Evolutionary conservation across 306 rosid genomes (phyloP).

Genomic region (Malus fusca): DNA sequence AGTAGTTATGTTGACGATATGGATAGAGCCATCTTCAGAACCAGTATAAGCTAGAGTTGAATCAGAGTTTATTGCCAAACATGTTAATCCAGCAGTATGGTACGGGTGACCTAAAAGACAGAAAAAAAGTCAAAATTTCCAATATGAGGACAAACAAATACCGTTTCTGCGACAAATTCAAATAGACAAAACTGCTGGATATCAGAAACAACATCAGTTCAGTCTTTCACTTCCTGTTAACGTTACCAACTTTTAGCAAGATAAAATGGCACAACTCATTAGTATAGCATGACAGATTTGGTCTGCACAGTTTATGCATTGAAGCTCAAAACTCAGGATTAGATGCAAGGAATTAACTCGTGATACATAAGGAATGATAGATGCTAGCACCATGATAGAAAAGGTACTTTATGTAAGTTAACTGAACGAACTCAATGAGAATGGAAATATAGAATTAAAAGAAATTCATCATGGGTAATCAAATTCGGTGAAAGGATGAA

Average conservation of each 20-base stretch:
- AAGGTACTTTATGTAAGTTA: not conserved
- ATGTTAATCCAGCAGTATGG: slow-evolving; percentile 73
- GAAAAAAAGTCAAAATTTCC: not conserved
- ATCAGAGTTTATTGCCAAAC: slow-evolving; percentile 66
- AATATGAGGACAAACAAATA: not conserved
- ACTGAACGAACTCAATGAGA: not conserved
- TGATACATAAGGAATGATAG: not conserved
- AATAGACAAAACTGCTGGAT: not conserved
- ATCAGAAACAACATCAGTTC: not conserved
- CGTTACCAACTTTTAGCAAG: not conserved
- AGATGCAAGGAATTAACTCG: not conserved
- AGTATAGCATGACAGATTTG: not conserved
- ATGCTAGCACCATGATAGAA: not conserved
- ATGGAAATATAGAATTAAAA: not conserved
- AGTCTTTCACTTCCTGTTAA: not conserved
- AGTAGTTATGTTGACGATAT: slow-evolving; percentile 60
- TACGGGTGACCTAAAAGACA: slow-evolving; percentile 68
- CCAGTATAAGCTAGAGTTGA: slow-evolving; percentile 74
- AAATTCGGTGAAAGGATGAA: not conserved
- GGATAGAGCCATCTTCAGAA: slow-evolving; percentile 74
- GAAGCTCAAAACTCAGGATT: not conserved
- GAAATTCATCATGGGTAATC: not conserved
- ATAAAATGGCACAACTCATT: not conserved
- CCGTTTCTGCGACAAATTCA: not conserved
- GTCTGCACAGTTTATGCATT: not conserved